These are phyloP conservation scores for Myxozyma monticola DNA, from an alignment of 805 yeast species.

Conservation along the genomic window DNA sequence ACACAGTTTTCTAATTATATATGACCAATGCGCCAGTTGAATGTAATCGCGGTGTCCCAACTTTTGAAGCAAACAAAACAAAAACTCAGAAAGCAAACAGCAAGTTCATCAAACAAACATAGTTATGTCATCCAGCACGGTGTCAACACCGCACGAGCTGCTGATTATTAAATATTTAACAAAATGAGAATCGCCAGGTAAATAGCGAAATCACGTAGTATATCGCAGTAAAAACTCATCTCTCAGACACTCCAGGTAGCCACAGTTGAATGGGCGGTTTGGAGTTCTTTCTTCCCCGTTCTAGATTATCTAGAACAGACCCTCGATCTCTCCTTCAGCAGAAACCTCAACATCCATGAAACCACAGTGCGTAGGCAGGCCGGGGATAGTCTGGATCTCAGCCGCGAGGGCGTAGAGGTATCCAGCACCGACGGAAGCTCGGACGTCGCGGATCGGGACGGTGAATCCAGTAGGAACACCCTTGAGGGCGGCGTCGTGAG, in stretches of 20 bases:
- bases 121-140: background rate
- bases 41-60: conserved; percentile 29
- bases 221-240: background rate
- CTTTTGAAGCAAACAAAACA: conserved; percentile 4
- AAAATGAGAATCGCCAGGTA: no score
- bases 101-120: background rate
- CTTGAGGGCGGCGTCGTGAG: conserved; percentile 89
- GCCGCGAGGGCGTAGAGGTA: conserved; percentile 95
- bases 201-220: no score
- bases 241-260: conserved; percentile 1
- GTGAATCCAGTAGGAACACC: conserved; percentile 95
- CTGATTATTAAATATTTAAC: no score
- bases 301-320: conserved; percentile 62
- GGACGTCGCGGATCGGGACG: conserved; percentile 90
- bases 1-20: background rate
- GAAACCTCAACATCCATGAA: conserved; percentile 95
- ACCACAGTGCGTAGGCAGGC: conserved; percentile 93
- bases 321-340: conserved; percentile 88
- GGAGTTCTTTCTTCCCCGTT: background rate
- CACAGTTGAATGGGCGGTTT: conserved; percentile 23
- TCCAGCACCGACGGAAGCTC: conserved; percentile 95
- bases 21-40: conserved; percentile 31
- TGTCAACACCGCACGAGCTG: background rate
- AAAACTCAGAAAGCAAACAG: background rate
- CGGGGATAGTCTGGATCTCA: conserved; percentile 96